Conservation (phyloP, 1,139 yeast genomes). For the Candida frijolesensis region DNA sequence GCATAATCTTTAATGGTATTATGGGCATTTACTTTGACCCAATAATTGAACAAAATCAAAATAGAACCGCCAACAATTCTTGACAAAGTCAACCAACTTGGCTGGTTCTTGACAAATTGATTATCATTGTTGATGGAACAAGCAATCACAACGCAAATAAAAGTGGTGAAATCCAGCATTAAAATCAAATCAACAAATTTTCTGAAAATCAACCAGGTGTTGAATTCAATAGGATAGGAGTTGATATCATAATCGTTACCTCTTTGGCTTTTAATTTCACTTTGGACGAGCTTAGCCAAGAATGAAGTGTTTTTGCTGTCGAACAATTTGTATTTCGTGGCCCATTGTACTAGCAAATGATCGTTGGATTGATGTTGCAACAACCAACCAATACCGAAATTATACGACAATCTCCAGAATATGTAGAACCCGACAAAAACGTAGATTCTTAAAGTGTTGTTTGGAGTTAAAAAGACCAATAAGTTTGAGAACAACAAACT, state of each 20-base stretch:
- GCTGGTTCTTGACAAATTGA: slow-evolving; percentile 43
- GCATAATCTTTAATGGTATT: slow-evolving; percentile 89
- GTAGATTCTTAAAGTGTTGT: slow-evolving; percentile 37
- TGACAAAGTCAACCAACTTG: slow-evolving; percentile 35
- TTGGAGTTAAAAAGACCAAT: slow-evolving; percentile 44
- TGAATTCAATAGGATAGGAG: slow-evolving; percentile 70
- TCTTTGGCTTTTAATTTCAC: slow-evolving; percentile 61
- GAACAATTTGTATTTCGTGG: slow-evolving; percentile 52
- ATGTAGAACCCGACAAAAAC: slow-evolving; percentile 58
- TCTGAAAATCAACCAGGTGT: slow-evolving; percentile 81
- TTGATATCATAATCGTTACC: slow-evolving; percentile 52
- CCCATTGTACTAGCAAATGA: slow-evolving; percentile 57
- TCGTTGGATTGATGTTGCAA: slow-evolving; percentile 69
- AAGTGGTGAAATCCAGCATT: slow-evolving; percentile 84
- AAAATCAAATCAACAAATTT: slow-evolving; percentile 79
- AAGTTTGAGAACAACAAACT: slow-evolving; percentile 53
- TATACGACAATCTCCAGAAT: slow-evolving; percentile 79
- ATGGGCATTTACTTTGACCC: slow-evolving; percentile 91
- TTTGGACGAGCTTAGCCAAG: slow-evolving; percentile 46
- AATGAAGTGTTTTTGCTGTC: slow-evolving; percentile 28
- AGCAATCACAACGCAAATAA: slow-evolving; percentile 67
- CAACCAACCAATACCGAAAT: slow-evolving; percentile 76
- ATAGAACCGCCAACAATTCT: slow-evolving; percentile 46
- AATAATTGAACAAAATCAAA: slow-evolving; percentile 70
- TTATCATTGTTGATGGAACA: slow-evolving; percentile 48